phyloP scores from a whole-genome alignment of 2,329 filamentous ascomycete genomes.

The Huntiella abstrusa region DNA sequence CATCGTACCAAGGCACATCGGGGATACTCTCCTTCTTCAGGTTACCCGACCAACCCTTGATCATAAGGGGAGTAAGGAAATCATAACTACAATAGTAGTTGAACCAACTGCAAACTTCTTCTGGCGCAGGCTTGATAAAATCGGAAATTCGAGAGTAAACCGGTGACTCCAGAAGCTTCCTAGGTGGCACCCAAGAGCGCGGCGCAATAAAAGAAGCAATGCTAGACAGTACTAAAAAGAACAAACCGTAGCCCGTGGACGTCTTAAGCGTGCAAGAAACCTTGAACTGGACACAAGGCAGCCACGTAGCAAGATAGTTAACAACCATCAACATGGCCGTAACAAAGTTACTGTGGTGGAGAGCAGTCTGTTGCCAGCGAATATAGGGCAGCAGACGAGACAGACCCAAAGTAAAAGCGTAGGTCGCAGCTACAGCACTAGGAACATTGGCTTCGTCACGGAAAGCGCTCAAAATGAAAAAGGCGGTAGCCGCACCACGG shows the following conservation, averaged over 20 bases:
- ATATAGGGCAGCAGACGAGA: slow-evolving; percentile 27
- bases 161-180: slow-evolving; percentile 6
- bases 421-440: slow-evolving; percentile 20
- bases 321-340: slow-evolving; percentile 21
- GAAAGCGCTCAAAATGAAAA: slow-evolving; percentile 21
- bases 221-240: slow-evolving; percentile 19
- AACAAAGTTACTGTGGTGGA: slow-evolving; percentile 31
- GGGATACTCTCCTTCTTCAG: slow-evolving; percentile 30
- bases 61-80: slow-evolving; percentile 30
- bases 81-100: slow-evolving; percentile 31
- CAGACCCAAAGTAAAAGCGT: slow-evolving; percentile 25
- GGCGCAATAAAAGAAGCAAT: slow-evolving; percentile 27
- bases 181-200: slow-evolving; percentile 30
- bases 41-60: slow-evolving; percentile 26
- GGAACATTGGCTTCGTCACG: slow-evolving; percentile 19
- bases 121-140: slow-evolving; percentile 23
- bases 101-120: slow-evolving; percentile 35
- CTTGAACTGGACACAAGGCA: slow-evolving; percentile 25
- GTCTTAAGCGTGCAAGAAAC: slow-evolving; percentile 16
- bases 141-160: slow-evolving; percentile 1
- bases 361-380: slow-evolving; percentile 13
- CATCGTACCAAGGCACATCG: slow-evolving; percentile 34
- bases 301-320: slow-evolving; percentile 20
- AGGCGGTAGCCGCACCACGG: slow-evolving; percentile 22
- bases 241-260: slow-evolving; percentile 11